phyloP scores from a whole-genome alignment of 495 filamentous ascomycete genomes.

The Penicillium cosmopolitanum region DNA sequence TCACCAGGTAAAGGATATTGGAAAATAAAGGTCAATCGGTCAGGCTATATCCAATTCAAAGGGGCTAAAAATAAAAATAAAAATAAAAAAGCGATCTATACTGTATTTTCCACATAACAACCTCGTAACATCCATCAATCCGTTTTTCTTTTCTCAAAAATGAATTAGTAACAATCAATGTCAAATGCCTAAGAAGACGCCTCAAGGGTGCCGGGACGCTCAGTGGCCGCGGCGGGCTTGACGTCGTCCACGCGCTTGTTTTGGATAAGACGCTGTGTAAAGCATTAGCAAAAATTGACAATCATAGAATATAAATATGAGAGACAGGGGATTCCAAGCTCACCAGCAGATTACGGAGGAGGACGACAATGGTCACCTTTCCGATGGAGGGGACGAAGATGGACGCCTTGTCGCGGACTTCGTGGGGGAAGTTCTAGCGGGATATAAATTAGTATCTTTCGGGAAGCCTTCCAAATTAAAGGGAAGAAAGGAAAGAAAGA shows the following conservation, averaged over 20 bases:
- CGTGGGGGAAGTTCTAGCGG: conserved; percentile 77
- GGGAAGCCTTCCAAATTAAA: not conserved
- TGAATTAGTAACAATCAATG: not conserved
- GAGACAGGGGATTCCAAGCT: conserved; percentile 31
- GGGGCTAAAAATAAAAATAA: not conserved
- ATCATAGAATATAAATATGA: not conserved
- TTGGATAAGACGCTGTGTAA: conserved; percentile 52
- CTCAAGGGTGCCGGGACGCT: conserved; percentile 49
- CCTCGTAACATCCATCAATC: conserved; percentile 6
- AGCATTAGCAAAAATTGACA: conserved; percentile 8
- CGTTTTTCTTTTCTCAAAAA: conserved; percentile 20
- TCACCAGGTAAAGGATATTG: no score
- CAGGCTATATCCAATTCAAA: conserved; percentile 4
- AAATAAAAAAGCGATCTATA: not conserved
- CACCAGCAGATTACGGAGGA: conserved; percentile 87
- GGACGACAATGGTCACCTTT: conserved; percentile 93
- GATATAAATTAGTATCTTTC: conserved; percentile 10
- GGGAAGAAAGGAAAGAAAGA: not conserved
- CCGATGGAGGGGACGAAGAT: conserved; percentile 97
- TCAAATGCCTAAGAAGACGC: conserved; percentile 26
- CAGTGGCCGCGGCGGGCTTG: conserved; percentile 49
- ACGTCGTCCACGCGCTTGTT: conserved; percentile 50
- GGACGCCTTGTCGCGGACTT: conserved; percentile 90
- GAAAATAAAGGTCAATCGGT: no score
- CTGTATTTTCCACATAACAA: conserved; percentile 1